Percentiles rank a stretch among this genome's conserved stretches.
These are phyloP conservation scores for Nemania sp. DNA, from an alignment of 2,329 filamentous ascomycete species.

Conservation along the genomic window DNA sequence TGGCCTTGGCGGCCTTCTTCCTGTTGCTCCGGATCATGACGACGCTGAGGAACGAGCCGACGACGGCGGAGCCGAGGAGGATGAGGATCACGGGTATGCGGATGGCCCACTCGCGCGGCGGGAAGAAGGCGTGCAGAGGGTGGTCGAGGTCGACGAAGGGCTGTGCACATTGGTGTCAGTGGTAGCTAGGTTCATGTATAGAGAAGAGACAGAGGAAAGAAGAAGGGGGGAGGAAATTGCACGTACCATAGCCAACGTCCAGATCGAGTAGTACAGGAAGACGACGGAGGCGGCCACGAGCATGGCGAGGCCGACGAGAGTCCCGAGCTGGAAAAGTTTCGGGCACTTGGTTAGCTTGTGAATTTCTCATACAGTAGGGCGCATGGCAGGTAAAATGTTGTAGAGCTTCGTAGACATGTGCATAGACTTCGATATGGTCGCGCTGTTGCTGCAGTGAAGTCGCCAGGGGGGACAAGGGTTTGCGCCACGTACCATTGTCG, in stretches of 20 bases:
- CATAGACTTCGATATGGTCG: neutral
- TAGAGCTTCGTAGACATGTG: neutral
- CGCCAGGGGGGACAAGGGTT: neutral
- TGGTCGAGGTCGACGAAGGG: constrained; percentile 97
- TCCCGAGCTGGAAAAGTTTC: constrained; percentile 75
- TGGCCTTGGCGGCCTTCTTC: constrained; percentile 95
- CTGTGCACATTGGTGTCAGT: constrained; percentile 51
- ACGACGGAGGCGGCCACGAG: constrained; percentile 66
- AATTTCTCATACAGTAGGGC: neutral
- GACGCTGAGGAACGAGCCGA: constrained; percentile 91
- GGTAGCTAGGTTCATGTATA: neutral
- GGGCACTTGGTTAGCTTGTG: neutral
- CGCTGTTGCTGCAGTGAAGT: too few species aligned
- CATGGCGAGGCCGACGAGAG: constrained; percentile 71
- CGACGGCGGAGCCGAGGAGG: constrained; percentile 86
- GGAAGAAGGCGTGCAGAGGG: constrained; percentile 91
- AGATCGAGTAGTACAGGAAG: constrained; percentile 90
- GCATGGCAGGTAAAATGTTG: neutral
- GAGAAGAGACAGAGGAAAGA: too few species aligned
- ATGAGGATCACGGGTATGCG: constrained; percentile 97
- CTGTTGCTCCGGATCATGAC: constrained; percentile 99
- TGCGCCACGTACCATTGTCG: constrained; percentile 18
- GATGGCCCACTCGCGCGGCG: constrained; percentile 96
- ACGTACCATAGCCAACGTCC: constrained; percentile 93
- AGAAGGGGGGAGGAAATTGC: constrained; percentile 13